Percentiles rank a stretch among this genome's conserved stretches.
Evolutionary conservation across 805 yeast genomes (phyloP).

Genomic region (Ogataea philodendri): DNA sequence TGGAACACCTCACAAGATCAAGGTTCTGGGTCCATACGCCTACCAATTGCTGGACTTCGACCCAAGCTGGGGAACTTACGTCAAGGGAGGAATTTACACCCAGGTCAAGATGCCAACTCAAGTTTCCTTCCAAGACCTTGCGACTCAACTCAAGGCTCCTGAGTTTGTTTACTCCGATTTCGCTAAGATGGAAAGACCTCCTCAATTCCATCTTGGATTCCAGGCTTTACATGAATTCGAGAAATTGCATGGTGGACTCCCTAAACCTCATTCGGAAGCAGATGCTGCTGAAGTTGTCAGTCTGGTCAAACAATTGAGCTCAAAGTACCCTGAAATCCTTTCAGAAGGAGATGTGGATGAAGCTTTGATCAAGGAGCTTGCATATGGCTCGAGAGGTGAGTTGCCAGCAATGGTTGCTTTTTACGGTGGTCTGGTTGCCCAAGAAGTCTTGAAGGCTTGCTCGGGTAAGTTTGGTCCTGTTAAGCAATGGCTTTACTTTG

Average conservation of each 20-base stretch:
- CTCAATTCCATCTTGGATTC: conserved; percentile 87
- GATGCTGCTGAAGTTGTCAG: conserved; percentile 70
- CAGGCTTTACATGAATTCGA: conserved; percentile 81
- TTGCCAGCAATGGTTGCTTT: conserved; percentile 87
- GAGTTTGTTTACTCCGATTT: conserved; percentile 81
- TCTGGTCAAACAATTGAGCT: conserved; percentile 57
- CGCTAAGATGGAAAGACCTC: conserved; percentile 91
- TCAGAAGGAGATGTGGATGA: conserved; percentile 57
- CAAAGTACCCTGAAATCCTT: conserved; percentile 54
- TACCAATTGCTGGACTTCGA: conserved; percentile 64
- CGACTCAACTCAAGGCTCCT: conserved; percentile 68
- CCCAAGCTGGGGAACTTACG: conserved; percentile 57
- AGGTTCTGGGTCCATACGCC: conserved; percentile 93
- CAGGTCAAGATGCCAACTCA: conserved; percentile 84
- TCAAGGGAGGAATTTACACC: conserved; percentile 84
- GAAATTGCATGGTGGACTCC: conserved; percentile 63
- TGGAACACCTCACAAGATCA: conserved; percentile 70
- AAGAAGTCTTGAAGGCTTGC: conserved; percentile 92
- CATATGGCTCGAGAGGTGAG: conserved; percentile 89
- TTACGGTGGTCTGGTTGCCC: conserved; percentile 92
- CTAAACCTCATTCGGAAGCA: conserved; percentile 70
- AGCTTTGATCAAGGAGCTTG: conserved; percentile 63
- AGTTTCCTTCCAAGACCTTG: conserved; percentile 60
- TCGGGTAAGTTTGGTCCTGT: conserved; percentile 95
- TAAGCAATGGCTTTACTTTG: conserved; percentile 89